phyloP scores from a whole-genome alignment of 2,329 filamentous ascomycete species.

The Fusarium siculi region DNA sequence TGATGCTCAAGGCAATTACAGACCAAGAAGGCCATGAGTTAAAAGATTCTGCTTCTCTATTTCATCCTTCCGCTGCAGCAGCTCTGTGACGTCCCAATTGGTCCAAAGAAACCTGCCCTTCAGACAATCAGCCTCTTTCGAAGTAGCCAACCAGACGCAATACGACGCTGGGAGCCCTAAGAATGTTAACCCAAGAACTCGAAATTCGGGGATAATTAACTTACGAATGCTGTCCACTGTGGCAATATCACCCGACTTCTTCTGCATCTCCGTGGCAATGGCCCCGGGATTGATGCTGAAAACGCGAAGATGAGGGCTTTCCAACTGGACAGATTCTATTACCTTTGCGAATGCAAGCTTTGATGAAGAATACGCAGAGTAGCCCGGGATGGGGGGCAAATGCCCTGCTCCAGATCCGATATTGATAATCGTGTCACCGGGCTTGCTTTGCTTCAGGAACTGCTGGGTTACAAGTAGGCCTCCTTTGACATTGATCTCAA shows the following conservation, averaged over 20 bases:
- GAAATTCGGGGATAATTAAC: accelerated
- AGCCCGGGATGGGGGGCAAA: neutral
- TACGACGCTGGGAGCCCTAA: slow-evolving; percentile 2
- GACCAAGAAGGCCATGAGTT: neutral
- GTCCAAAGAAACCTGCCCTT: slow-evolving; percentile 7
- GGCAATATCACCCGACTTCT: neutral
- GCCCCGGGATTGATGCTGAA: slow-evolving; percentile 8
- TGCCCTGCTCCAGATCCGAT: slow-evolving; percentile 5
- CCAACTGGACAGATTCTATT: neutral
- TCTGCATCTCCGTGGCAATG: slow-evolving; percentile 5
- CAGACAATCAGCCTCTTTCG: neutral
- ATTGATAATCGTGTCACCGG: neutral
- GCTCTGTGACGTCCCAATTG: slow-evolving; percentile 3
- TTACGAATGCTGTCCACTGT: neutral
- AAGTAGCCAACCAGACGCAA: slow-evolving; percentile 2
- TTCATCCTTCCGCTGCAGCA: neutral
- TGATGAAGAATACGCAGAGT: slow-evolving; percentile 1
- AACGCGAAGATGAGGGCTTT: neutral
- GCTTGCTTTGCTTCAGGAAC: neutral
- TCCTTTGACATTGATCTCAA: slow-evolving; percentile 8
- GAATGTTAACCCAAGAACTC: neutral
- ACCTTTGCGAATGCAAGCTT: slow-evolving; percentile 9
- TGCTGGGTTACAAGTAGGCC: neutral
- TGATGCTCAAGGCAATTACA: neutral
- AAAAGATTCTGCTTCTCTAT: neutral